phyloP scores from a whole-genome alignment of 192 early-diverging fungal species.

The Umbelopsis vinacea region DNA sequence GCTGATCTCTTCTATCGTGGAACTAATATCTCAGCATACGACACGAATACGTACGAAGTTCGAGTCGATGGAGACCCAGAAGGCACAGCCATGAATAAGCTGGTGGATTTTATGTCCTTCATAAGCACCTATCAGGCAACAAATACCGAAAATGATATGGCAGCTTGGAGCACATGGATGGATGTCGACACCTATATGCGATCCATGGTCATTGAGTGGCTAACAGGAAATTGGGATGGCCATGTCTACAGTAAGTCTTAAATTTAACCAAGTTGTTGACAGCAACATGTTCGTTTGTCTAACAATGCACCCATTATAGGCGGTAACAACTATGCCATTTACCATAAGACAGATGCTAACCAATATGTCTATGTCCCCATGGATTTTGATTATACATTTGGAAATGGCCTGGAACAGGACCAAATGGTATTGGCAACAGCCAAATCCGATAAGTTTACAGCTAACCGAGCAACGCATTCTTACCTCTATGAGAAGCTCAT shows the following conservation, averaged over 20 bases:
- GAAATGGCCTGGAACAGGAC: conserved; percentile 42
- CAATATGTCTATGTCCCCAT: conserved; percentile 46
- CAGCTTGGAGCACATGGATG: conserved; percentile 30
- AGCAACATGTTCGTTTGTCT: neutral
- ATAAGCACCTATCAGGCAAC: conserved; percentile 37
- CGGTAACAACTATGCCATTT: conserved; percentile 43
- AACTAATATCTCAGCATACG: conserved; percentile 30
- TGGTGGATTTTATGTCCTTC: conserved; percentile 42
- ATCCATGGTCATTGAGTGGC: conserved; percentile 43
- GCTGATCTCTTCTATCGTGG: conserved; percentile 44
- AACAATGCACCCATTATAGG: neutral
- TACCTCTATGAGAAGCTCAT: conserved; percentile 44
- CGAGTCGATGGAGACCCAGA: conserved; percentile 34
- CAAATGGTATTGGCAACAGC: conserved; percentile 21
- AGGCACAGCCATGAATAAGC: conserved; percentile 28
- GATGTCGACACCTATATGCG: conserved; percentile 40
- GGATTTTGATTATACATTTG: conserved; percentile 53
- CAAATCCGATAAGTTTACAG: conserved; percentile 36
- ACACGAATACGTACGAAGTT: conserved; percentile 35
- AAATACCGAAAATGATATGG: conserved; percentile 22
- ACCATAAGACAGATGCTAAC: conserved; percentile 23
- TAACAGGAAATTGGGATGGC: conserved; percentile 41
- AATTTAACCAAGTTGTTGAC: neutral
- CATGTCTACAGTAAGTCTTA: conserved; percentile 37
- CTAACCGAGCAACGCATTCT: conserved; percentile 36